Conservation (phyloP, 371 early-diverging fungal genomes). For the Lichtheimia ramosa region DNA sequence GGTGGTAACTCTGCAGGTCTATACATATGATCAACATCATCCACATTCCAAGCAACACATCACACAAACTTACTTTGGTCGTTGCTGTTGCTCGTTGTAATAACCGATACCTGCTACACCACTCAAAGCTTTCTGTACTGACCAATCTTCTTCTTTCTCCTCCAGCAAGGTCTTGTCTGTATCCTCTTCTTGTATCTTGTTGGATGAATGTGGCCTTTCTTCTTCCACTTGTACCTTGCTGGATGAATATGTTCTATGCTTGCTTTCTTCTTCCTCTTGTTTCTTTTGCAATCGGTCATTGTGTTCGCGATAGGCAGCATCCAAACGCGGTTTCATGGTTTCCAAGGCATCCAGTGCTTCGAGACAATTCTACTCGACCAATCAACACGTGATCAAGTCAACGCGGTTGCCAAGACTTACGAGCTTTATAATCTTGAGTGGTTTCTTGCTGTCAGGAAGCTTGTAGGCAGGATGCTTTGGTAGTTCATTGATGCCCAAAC, state of each 20-base stretch:
- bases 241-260: not conserved
- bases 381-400: not conserved
- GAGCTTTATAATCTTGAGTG: slow-evolving; percentile 27
- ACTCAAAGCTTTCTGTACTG: slow-evolving; percentile 43
- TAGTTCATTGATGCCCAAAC: slow-evolving; percentile 56
- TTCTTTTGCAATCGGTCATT: not conserved
- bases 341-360: slow-evolving; percentile 53
- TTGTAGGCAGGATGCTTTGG: slow-evolving; percentile 54
- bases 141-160: slow-evolving; percentile 21
- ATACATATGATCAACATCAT: too few species aligned
- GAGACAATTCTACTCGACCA: slow-evolving; percentile 34
- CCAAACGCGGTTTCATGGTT: slow-evolving; percentile 40
- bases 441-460: slow-evolving; percentile 35
- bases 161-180: not conserved
- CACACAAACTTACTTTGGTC: too few species aligned
- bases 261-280: not conserved
- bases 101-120: slow-evolving; percentile 42
- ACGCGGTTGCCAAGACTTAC: slow-evolving; percentile 19
- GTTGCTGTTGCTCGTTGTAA: not conserved
- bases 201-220: not conserved
- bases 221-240: slow-evolving; percentile 6
- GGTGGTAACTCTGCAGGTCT: too few species aligned
- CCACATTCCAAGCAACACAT: too few species aligned
- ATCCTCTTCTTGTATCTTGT: slow-evolving; percentile 5
- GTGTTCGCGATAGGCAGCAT: slow-evolving; percentile 21